Evolutionary conservation across 768 basidiomycete genomes (phyloP).

Genomic region (Paxillus involutus): DNA sequence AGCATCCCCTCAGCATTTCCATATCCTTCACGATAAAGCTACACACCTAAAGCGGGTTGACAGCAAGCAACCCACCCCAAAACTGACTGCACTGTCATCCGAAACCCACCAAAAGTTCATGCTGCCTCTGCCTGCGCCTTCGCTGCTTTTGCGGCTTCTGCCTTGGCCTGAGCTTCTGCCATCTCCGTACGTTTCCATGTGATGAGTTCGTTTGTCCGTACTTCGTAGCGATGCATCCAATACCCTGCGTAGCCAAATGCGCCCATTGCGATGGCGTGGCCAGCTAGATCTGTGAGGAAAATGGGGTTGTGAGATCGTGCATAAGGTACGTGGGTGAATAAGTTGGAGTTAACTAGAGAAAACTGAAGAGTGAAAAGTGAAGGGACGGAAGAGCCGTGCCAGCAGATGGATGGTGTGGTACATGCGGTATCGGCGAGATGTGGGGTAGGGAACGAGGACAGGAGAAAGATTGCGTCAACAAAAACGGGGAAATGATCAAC

Average conservation of each 20-base stretch:
- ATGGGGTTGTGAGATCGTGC: neutral
- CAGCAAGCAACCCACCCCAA: neutral
- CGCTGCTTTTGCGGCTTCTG: constrained; percentile 21
- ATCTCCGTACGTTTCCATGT: constrained; percentile 64
- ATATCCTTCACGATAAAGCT: constrained; percentile 1
- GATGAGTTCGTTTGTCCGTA: constrained; percentile 58
- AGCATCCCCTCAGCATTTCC: constrained; percentile 6
- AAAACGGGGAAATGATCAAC: neutral
- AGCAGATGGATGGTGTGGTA: too few relatives aligned
- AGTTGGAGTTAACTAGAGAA: neutral
- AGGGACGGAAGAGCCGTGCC: too few relatives aligned
- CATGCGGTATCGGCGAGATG: too few relatives aligned
- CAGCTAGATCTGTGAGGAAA: constrained; percentile 58
- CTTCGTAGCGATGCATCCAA: constrained; percentile 69
- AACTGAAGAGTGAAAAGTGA: too few relatives aligned
- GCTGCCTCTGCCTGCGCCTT: constrained; percentile 32
- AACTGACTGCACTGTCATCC: neutral
- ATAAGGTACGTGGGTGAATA: neutral
- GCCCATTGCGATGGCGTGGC: constrained; percentile 67
- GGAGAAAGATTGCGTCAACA: too few relatives aligned
- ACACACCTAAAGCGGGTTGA: constrained; percentile 22
- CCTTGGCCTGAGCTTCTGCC: constrained; percentile 43
- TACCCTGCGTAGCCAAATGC: constrained; percentile 76
- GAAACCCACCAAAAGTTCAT: constrained; percentile 11
- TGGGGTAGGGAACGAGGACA: too few relatives aligned